Base-by-base conservation (phyloP, 306 rosid genomes). In the Castanea mollissima region DNA sequence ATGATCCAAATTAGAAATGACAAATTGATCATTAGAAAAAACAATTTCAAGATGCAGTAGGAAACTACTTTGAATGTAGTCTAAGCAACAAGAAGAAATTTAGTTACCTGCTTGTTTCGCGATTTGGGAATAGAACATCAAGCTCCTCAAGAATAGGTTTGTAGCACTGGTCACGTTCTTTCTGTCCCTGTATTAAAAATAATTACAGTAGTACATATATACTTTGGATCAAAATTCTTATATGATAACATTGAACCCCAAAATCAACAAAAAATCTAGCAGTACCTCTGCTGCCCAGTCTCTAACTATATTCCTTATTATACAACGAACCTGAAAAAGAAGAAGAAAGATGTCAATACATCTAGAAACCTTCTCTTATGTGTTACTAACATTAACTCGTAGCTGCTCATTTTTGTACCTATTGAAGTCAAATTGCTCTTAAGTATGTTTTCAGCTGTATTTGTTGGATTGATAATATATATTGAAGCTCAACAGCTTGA, bases 161-260 rank as follows among this genome's bases (percentile, higher is more conserved):
- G 91, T 95, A 93, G 90, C 99, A 95, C 78, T 95, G 96, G 38
- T 95, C 97, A 41, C 99, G 99, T 84, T 95, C 99, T 78, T 82
- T 92, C 79, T 91, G 85, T 74, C 99, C 99, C 99, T 95, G 79
- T 14, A 60, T 69, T 70, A 52, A 20, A 84, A 84, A 88, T 41
- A 78, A 54, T 60, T 13, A 72, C 58, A 55, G 16, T 59, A 67
- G 64, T 27, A 49, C 77, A 74, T 34, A 60, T 60, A 71, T 49
- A 71, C 32, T 58, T 62, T 27, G 16, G 76, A 68, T n/a, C 62
- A 68, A 55, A 60, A 23, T 73, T 41, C 51, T 14, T 38, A 74
- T 21, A 76, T 74, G 68, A 82, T 41, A 74, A 23, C 59, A 41
- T 69, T 31, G 38, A 55, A 59, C 51, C 58, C 29, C 73, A 29